These are phyloP conservation scores for Penicillium tannophilum DNA, from an alignment of 495 filamentous ascomycete species.

Conservation along the genomic window DNA sequence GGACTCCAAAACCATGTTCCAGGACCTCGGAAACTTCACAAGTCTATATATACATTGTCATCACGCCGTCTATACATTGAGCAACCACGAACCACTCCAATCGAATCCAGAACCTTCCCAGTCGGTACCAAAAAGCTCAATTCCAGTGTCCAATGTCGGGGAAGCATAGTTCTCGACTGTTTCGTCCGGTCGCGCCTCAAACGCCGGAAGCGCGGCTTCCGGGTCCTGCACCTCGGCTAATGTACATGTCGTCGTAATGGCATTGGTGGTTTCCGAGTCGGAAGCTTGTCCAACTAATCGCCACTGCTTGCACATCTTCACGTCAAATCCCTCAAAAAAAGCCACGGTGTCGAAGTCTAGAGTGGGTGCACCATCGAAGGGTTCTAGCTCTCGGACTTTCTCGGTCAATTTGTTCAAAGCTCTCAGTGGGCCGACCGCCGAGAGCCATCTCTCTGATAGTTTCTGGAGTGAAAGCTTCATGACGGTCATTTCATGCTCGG, in stretches of 20 bases:
- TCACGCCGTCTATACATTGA: constrained; percentile 16
- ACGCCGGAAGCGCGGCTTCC: constrained; percentile 9
- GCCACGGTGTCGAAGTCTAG: constrained; percentile 26
- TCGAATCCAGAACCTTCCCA: constrained; percentile 36
- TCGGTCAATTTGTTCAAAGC: constrained; percentile 33
- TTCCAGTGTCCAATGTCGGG: constrained; percentile 19
- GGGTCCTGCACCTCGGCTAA: constrained; percentile 27
- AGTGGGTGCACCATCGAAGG: constrained; percentile 20
- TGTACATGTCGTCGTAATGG: constrained; percentile 18
- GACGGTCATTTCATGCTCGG: constrained; percentile 33
- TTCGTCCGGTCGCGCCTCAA: constrained; percentile 18
- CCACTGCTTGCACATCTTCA: constrained; percentile 31
- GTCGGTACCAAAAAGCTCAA: constrained; percentile 26
- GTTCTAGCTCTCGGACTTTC: constrained; percentile 29
- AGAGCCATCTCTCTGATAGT: constrained; percentile 33
- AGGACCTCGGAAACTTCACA: too few species aligned
- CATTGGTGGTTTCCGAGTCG: constrained; percentile 4
- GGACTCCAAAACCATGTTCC: too few species aligned
- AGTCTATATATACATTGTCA: constrained; percentile 4
- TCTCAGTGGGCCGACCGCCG: constrained; percentile 30
- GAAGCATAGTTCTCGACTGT: constrained; percentile 16
- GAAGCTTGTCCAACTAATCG: constrained; percentile 26
- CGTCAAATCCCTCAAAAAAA: constrained; percentile 33
- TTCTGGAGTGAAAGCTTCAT: constrained; percentile 36
- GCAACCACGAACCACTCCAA: constrained; percentile 34